Evolutionary conservation across 345 rosid species (phyloP).

Genomic region (Citrus mangshanensis): DNA sequence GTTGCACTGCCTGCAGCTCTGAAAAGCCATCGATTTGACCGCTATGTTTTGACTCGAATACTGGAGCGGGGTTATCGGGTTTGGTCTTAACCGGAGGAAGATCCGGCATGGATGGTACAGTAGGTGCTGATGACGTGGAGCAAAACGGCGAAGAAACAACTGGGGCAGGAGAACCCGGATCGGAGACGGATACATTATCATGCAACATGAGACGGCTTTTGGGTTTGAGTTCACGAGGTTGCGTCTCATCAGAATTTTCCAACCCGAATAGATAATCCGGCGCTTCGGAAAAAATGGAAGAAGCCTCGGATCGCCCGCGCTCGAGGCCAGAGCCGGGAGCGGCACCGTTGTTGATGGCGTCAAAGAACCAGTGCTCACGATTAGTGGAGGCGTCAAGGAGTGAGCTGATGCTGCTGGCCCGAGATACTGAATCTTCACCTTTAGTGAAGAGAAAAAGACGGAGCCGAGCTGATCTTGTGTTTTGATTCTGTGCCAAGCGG

Average conservation of each 20-base stretch:
- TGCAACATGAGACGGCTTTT: constrained; percentile 37
- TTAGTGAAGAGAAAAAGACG: constrained; percentile 70
- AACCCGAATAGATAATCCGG: constrained; percentile 91
- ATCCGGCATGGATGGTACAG: constrained; percentile 55
- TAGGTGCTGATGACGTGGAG: constrained; percentile 61
- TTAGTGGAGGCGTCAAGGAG: constrained; percentile 81
- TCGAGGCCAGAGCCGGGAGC: constrained; percentile 43
- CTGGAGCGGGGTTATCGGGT: constrained; percentile 45
- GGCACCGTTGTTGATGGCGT: constrained; percentile 62
- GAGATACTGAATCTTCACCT: constrained; percentile 46
- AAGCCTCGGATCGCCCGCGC: constrained; percentile 77
- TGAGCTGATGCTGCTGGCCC: constrained; percentile 74
- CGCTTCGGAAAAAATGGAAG: constrained; percentile 81
- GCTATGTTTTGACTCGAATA: constrained; percentile 22
- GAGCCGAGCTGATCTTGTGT: constrained; percentile 74
- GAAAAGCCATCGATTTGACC: constrained; percentile 10
- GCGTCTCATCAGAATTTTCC: constrained; percentile 67
- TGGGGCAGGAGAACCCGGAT: constrained; percentile 89
- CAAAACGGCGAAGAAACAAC: constrained; percentile 64
- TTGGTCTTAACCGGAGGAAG: constrained; percentile 69
- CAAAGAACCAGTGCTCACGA: constrained; percentile 89
- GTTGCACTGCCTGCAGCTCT: constrained; percentile 39
- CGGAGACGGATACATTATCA: constrained; percentile 66
- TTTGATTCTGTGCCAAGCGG: constrained; percentile 63
- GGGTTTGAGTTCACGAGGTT: constrained; percentile 47